Conservation (phyloP, 768 basidiomycete species). For the Lentinula sp. region DNA sequence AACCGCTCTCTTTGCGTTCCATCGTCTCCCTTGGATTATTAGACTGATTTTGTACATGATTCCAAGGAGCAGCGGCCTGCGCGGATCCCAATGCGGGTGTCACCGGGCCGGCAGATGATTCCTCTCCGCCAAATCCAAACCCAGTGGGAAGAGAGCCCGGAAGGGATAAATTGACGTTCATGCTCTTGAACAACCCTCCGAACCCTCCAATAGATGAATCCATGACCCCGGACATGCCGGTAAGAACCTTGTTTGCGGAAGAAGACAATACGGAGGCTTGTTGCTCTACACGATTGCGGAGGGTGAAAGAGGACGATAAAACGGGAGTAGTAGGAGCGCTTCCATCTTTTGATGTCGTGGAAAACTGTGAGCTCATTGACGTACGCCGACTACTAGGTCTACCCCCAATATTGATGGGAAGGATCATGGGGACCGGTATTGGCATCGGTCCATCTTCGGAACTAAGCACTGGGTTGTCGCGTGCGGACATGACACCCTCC, state of each 20-base stretch:
- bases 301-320: constrained; percentile 4
- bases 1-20: constrained; percentile 68
- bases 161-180: constrained; percentile 47
- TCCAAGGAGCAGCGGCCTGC: constrained; percentile 33
- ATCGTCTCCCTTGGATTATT: constrained; percentile 21
- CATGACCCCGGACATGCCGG: constrained; percentile 82
- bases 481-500: constrained; percentile 39
- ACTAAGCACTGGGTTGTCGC: background rate
- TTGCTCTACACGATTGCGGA: constrained; percentile 68
- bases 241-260: constrained; percentile 75
- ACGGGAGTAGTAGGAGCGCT: background rate
- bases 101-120: constrained; percentile 7
- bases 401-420: background rate
- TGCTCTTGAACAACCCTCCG: constrained; percentile 51
- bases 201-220: constrained; percentile 73
- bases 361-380: background rate
- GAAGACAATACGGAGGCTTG: constrained; percentile 75
- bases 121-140: constrained; percentile 12
- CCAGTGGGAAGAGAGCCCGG: constrained; percentile 32
- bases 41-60: constrained; percentile 8
- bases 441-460: background rate
- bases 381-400: background rate
- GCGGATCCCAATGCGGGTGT: constrained; percentile 18
- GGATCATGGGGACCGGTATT: constrained; percentile 1
- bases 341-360: background rate